phyloP scores from a whole-genome alignment of 2,329 filamentous ascomycete genomes.

The Xylariomycetidae sp. region DNA sequence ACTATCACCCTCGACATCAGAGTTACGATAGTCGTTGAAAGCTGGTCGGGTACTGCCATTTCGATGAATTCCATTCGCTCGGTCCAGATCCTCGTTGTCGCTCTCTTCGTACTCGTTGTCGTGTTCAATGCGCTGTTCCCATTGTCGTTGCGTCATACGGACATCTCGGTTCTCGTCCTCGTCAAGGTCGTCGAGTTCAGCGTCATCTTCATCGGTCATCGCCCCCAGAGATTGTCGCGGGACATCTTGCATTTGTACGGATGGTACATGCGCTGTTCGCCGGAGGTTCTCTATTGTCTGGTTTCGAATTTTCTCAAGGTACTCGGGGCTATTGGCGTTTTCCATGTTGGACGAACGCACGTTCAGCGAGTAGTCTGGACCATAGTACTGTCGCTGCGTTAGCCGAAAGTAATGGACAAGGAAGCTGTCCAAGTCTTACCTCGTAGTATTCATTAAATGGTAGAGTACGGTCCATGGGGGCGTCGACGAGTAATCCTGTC shows the following conservation, averaged over 20 bases:
- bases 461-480: conserved; percentile 73
- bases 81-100: conserved; percentile 78
- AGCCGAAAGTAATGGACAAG: conserved; percentile 3
- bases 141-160: conserved; percentile 73
- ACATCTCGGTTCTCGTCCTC: conserved; percentile 82
- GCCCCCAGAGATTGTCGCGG: conserved; percentile 56
- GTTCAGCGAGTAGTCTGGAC: conserved; percentile 83
- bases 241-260: conserved; percentile 82
- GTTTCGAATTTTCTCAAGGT: conserved; percentile 75
- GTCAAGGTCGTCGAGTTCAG: conserved; percentile 63
- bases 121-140: conserved; percentile 71
- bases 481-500: conserved; percentile 81
- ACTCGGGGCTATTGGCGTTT: conserved; percentile 80
- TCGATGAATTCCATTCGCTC: conserved; percentile 63
- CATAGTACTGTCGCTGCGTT: conserved; percentile 69
- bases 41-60: conserved; percentile 41
- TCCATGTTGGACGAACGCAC: conserved; percentile 85
- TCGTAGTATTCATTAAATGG: conserved; percentile 97
- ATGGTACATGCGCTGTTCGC: conserved; percentile 79
- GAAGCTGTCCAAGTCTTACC: conserved; percentile 45
- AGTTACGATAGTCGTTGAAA: conserved; percentile 47
- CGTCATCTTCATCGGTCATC: conserved; percentile 62
- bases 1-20: conserved; percentile 36
- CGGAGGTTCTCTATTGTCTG: conserved; percentile 80
- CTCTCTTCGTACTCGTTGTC: conserved; percentile 82